Percentiles rank a stretch among this genome's conserved stretches.
These are phyloP conservation scores for Aureobasidium melanogenum DNA, from an alignment of 2,329 filamentous ascomycete genomes.

Conservation along the genomic window DNA sequence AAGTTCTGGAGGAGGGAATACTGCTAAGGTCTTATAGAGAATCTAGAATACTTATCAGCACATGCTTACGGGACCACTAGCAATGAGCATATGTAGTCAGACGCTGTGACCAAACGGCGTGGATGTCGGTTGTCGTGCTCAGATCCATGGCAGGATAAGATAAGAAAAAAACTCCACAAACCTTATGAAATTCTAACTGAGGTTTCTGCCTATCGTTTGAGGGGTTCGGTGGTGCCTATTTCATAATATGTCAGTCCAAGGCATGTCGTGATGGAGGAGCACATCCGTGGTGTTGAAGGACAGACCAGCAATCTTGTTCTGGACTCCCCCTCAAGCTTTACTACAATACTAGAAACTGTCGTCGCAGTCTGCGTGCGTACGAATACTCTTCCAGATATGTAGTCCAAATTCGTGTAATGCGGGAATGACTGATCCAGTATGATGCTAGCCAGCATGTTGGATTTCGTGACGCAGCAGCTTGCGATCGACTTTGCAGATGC, in stretches of 20 bases:
- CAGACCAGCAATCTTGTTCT: slow-evolving; percentile 34
- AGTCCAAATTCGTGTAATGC: slow-evolving; percentile 61
- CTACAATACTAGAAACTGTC: slow-evolving; percentile 51
- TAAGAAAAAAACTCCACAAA: slow-evolving; percentile 15
- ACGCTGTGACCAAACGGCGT: background rate
- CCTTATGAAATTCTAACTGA: slow-evolving; percentile 45
- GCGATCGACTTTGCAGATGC: slow-evolving; percentile 1
- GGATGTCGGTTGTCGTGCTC: background rate
- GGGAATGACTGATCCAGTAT: slow-evolving; percentile 25
- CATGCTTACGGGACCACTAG: background rate
- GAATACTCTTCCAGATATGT: slow-evolving; percentile 51
- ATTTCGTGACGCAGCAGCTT: background rate
- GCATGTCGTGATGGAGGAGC: background rate
- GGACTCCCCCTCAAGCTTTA: slow-evolving; percentile 77
- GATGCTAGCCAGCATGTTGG: slow-evolving; percentile 23
- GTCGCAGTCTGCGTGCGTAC: slow-evolving; percentile 36
- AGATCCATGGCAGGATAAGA: background rate
- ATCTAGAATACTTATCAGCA: slow-evolving; percentile 39
- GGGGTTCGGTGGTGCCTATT: slow-evolving; percentile 33
- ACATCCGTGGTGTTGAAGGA: background rate
- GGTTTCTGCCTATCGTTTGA: slow-evolving; percentile 35
- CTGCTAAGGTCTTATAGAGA: slow-evolving; percentile 62
- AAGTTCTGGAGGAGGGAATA: slow-evolving; percentile 53
- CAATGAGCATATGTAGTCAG: background rate
- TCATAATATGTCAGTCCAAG: background rate